phyloP scores from a whole-genome alignment of 1,139 yeast species.

The Hanseniaspora sp. region DNA sequence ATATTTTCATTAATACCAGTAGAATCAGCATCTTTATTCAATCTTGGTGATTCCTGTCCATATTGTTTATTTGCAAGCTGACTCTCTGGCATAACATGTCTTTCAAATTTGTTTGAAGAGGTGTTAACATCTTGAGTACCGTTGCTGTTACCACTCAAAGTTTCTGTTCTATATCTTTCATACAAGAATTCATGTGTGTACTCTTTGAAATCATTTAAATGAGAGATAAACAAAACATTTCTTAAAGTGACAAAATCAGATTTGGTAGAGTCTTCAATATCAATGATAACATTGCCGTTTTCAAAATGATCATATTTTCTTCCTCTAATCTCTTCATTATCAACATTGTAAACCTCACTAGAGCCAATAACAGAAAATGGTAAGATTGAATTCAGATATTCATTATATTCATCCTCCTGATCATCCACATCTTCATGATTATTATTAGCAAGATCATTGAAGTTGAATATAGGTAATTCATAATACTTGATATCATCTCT shows the following conservation, averaged over 20 bases:
- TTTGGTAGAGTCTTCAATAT: constrained; percentile 72
- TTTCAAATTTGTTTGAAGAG: constrained; percentile 7
- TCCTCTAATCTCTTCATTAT: constrained; percentile 51
- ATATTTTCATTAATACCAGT: constrained; percentile 20
- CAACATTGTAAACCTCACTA: constrained; percentile 44
- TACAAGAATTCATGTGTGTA: constrained; percentile 84
- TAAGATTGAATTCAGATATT: constrained; percentile 57
- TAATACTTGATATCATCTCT: constrained; percentile 65
- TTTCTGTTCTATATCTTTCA: constrained; percentile 86
- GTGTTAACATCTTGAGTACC: constrained; percentile 19
- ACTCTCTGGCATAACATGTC: constrained; percentile 15
- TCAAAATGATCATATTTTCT: constrained; percentile 76
- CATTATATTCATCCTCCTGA: constrained; percentile 73
- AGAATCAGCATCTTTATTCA: not conserved
- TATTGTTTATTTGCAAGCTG: not conserved
- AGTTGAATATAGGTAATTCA: constrained; percentile 74
- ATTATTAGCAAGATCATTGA: constrained; percentile 36
- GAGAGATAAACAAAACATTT: constrained; percentile 80
- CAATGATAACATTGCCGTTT: constrained; percentile 49
- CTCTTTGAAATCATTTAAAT: constrained; percentile 84
- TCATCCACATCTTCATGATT: constrained; percentile 53
- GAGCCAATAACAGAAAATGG: constrained; percentile 89
- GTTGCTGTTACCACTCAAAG: constrained; percentile 45
- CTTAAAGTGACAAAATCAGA: constrained; percentile 78
- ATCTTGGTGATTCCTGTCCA: constrained; percentile 1